These are phyloP conservation scores for Daldinia vernicosa DNA, from an alignment of 495 filamentous ascomycete species.

Conservation along the genomic window DNA sequence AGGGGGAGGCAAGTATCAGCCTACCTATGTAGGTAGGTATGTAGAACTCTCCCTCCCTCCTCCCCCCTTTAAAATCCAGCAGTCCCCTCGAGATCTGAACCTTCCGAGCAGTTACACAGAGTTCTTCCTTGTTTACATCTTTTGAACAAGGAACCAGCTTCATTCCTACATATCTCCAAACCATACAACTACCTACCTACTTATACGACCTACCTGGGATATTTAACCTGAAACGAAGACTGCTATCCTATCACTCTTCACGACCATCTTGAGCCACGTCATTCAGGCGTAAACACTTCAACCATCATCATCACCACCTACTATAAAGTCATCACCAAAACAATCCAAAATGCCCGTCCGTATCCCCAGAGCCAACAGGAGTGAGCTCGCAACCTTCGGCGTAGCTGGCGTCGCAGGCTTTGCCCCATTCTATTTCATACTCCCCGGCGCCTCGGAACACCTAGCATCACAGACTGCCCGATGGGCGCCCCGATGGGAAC, in stretches of 20 bases:
- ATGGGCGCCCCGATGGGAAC: slow-evolving; percentile 62
- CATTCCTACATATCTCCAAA: background rate
- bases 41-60: background rate
- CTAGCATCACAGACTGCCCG: slow-evolving; percentile 53
- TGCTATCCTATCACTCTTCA: background rate
- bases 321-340: slow-evolving; percentile 15
- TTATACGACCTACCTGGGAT: background rate
- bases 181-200: no score
- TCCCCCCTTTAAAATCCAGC: slow-evolving; percentile 31
- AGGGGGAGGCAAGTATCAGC: slow-evolving; percentile 15
- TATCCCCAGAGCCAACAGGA: slow-evolving; percentile 52
- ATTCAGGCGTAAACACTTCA: slow-evolving; percentile 26
- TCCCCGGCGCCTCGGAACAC: slow-evolving; percentile 57
- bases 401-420: slow-evolving; percentile 54
- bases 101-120: slow-evolving; percentile 5
- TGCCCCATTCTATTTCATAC: slow-evolving; percentile 59
- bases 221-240: slow-evolving; percentile 20
- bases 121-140: background rate
- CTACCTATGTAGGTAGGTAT: no score
- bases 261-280: slow-evolving; percentile 11
- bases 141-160: slow-evolving; percentile 9
- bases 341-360: slow-evolving; percentile 56
- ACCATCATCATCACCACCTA: slow-evolving; percentile 27
- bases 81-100: background rate
- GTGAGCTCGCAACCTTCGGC: slow-evolving; percentile 55